Base-by-base conservation (phyloP, 345 rosid species). In the Excoecaria agallocha region DNA sequence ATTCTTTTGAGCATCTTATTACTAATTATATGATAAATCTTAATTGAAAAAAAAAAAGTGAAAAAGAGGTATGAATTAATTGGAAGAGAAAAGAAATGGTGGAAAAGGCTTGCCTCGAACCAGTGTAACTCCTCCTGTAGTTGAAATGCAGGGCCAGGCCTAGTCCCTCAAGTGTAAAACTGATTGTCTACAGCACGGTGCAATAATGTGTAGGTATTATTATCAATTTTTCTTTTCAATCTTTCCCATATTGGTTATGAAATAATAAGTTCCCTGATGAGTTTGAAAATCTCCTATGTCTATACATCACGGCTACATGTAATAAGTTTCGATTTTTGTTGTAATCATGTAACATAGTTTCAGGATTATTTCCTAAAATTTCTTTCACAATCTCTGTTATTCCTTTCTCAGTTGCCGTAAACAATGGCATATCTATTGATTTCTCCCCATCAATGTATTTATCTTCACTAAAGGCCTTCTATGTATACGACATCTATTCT, bases 121-220 rank as follows among this genome's bases (percentile, higher is more conserved):
- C 85, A 80, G 12, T 9, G 50, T 50, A 78, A 12, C 24, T 85
- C 85, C 1, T 85, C 77, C 37, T 85, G 81, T 19, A 85, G 66
- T 0, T 77, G 68, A 17, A 85, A 54, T 6, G 82, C 85, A n/a
- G 77, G 69, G 20, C 81, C 76, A 3, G 76, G 63, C 43, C 1
- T 59, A 8, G 81, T 30, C 70, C 83, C 84, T 3, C 67, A 75
- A 24, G 12, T 8, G 63, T 64, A 55, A 72, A 51, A 65, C 54
- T 19, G 2, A 16, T 51, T 67, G 46, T 54, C 62, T n/a, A 71
- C 80, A 71, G 57, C 61, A 4, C 68, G 54, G 48, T 83, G 84
- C 76, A 83, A 52, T 45, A 78, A 38, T 30, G 80, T 74, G 49
- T 54, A 65, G 13, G 81, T 79, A 41, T 37, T 25, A 5, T 22